Conservation (phyloP, 306 rosid genomes). For the Vicia faba region DNA sequence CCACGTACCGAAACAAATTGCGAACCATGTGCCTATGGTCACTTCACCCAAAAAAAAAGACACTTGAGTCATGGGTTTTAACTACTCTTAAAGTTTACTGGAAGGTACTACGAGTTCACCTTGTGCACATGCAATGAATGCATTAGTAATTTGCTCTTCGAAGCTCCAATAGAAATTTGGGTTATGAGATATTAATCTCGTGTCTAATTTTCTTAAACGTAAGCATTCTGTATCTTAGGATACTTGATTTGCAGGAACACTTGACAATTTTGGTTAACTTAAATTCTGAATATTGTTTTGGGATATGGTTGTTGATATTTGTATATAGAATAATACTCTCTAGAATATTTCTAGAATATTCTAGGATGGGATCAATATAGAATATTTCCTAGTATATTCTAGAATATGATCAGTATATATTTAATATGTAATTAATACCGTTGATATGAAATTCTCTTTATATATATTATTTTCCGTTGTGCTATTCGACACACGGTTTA, state of each 20-base stretch:
- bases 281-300: conserved; percentile 8
- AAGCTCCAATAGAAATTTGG: conserved; percentile 22
- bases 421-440: no score
- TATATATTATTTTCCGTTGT: no score
- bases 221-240: neutral
- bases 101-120: conserved; percentile 10
- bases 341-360: no score
- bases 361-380: no score
- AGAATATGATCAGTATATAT: no score
- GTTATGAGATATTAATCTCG: conserved; percentile 23
- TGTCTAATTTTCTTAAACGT: conserved; percentile 18
- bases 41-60: neutral
- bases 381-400: no score
- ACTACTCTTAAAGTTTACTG: conserved; percentile 17
- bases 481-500: no score
- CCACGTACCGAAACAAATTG: no score
- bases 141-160: conserved; percentile 18
- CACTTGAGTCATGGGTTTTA: conserved; percentile 13
- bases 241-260: conserved; percentile 17
- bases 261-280: conserved; percentile 1
- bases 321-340: no score
- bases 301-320: no score
- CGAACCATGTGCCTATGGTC: no score
- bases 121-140: conserved; percentile 12
- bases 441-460: no score